Base-by-base conservation (phyloP, 2,329 filamentous ascomycete genomes). In the Salinomyces thailandicus region DNA sequence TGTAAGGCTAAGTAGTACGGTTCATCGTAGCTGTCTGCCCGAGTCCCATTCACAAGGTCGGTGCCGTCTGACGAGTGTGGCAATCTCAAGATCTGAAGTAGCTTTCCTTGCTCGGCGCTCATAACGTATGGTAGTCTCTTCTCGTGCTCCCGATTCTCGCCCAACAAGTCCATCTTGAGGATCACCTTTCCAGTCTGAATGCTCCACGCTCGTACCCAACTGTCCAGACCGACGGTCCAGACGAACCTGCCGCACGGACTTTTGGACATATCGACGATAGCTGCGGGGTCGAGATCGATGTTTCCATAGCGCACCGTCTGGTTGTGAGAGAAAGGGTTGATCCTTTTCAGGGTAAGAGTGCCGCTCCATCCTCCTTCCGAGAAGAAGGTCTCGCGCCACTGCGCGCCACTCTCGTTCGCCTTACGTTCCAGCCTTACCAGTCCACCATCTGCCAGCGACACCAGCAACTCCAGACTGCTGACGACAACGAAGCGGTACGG, bases 131-230 rank as follows among this genome's bases (percentile, higher is more conserved):
- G 76, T 1, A 77, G 70, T 17, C 48, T 48, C 30, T 59, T 55
- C 16, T 51, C 50, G 13, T 38, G 22, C 5, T 50, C 49, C 12
- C 51, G 47, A 36, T 75, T 62, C 14, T 78, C 71, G 48, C 81
- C 77, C 12, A 96, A 61, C 19, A 98, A 69, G 59, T 98, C 89
- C 48, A 77, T 77, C 5, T 80, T 79, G 38, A 77, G 76, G 4
- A 84, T 74, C 37, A 93, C 73, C 54, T 79, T 82, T 31, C 87
- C 87, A 26, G 75, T 83, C n/a, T 75, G 68, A 19, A 89, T 68
- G 53, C 93, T 91, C 89, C 91, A 96, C 26, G 91, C 78, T 52
- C 86, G 79, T 55, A 98, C 65, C 8, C 78, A 80, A 56, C 98
- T 87, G 50, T 98, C 87, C 41, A 98, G 67, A 45, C 83, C 91